Evolutionary conservation across 1,284 basidiomycete genomes (phyloP).

Genomic region (Phylloporus sp.): DNA sequence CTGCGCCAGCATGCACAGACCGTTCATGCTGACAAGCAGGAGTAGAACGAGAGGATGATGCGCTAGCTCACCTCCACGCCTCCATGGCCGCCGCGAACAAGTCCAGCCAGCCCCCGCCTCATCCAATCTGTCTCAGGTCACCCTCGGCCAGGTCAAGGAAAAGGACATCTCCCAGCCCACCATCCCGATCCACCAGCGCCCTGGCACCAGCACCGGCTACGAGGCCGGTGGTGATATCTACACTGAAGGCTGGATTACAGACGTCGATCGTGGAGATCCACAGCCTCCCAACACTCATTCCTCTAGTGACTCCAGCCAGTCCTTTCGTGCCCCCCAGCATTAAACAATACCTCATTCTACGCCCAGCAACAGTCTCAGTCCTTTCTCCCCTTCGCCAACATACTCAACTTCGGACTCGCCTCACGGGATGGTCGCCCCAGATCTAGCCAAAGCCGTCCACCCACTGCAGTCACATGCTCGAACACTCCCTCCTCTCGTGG

Average conservation of each 20-base stretch:
- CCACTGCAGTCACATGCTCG: slow-evolving; percentile 52
- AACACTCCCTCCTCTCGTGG: slow-evolving; percentile 75
- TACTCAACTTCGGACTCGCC: slow-evolving; percentile 59
- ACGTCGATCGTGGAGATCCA: slow-evolving; percentile 47
- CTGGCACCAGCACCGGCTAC: slow-evolving; percentile 75
- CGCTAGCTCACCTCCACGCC: slow-evolving; percentile 86
- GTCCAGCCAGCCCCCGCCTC: slow-evolving; percentile 44
- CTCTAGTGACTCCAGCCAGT: slow-evolving; percentile 77
- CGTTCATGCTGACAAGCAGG: slow-evolving; percentile 90
- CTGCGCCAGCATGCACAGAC: slow-evolving; percentile 96
- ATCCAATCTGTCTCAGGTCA: slow-evolving; percentile 19
- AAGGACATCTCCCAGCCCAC: slow-evolving; percentile 49
- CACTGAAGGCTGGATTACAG: slow-evolving; percentile 49
- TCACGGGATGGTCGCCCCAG: slow-evolving; percentile 54
- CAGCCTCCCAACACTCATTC: slow-evolving; percentile 57
- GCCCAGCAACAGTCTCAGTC: slow-evolving; percentile 62
- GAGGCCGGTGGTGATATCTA: slow-evolving; percentile 59
- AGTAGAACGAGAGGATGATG: slow-evolving; percentile 92
- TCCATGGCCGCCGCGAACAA: slow-evolving; percentile 81
- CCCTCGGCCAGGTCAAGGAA: slow-evolving; percentile 57
- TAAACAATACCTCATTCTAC: slow-evolving; percentile 45
- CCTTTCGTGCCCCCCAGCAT: slow-evolving; percentile 64
- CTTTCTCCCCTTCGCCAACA: slow-evolving; percentile 67
- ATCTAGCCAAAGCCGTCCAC: slow-evolving; percentile 57
- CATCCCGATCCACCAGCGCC: slow-evolving; percentile 58